Evolutionary conservation across 257 asterid species (phyloP), one percentile per base, ranked within the genome.

Genomic region (Solanum peruvianum): DNA sequence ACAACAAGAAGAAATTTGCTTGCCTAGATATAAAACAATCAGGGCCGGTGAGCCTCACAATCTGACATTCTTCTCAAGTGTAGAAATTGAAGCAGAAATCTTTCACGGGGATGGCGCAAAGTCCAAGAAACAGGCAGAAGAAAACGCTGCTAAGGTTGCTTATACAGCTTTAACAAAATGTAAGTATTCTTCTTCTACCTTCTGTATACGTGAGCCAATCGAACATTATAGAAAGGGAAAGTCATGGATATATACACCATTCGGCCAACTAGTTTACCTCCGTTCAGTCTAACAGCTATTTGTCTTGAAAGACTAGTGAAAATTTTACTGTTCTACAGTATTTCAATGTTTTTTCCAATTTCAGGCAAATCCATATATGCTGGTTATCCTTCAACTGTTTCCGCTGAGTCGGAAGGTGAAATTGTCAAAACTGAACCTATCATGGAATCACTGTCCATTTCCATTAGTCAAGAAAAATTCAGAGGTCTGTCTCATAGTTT

Each of bases 141-240:
- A 90, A 42, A 88, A 86, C 47, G 92, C 94, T 87, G 93, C 94
- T 5, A 90, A 90, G 89, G 91, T 91, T 91, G 94, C 95, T 39
- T 89, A 91, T 87, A 89, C 89, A 31, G 70, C 82, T 41, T 62
- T 90, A 6, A 37, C 85, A 84, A 90, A 88, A 70, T 88, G 93
- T 91, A 91, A 89, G 91, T 81, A 16, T n/a, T 44, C 66, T 64
- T 21, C 6, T 39, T 2, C 60, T 37, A 16, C 25, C 18, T 71
- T 7, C 15, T 35, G 31, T 18, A 7, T 9, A n/a, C 11, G 20
- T 29, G 67, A 29, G 29, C 18, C 44, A 29, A 27, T 15, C 14
- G 3, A 5, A 80, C 62, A 5, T 25, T 47, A 80, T 16, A 58
- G 23, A 9, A 77, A 11, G 33, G 9, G 71, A 13, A 11, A 25